Evolutionary conservation across 768 basidiomycete genomes (phyloP).

Genomic region (Amanita rimosa): DNA sequence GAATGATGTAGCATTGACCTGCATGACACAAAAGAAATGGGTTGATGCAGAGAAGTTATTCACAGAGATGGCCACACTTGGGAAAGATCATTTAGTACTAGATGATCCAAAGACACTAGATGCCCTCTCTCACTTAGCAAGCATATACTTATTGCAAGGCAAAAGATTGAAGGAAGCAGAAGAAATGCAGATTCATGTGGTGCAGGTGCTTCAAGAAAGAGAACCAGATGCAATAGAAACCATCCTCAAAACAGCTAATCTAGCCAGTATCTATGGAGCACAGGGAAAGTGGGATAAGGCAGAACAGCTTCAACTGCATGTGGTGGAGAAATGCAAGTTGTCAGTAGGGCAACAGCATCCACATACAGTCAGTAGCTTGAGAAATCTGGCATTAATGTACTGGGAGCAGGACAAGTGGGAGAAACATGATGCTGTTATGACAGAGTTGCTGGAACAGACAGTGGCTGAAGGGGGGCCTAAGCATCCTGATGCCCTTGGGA

Average conservation of each 20-base stretch:
- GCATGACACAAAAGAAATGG: background rate
- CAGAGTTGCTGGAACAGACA: background rate
- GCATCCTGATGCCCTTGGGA: constrained; percentile 4
- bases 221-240: background rate
- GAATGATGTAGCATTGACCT: background rate
- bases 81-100: background rate
- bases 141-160: background rate
- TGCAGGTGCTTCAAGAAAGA: background rate
- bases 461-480: background rate
- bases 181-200: background rate
- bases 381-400: background rate
- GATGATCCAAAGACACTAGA: background rate
- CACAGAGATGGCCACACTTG: background rate
- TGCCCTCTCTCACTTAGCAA: background rate
- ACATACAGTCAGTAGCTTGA: background rate
- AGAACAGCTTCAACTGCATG: background rate
- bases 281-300: background rate
- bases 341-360: background rate
- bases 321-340: background rate
- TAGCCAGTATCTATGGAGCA: background rate
- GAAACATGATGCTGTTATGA: background rate
- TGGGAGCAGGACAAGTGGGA: background rate
- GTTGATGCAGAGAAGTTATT: background rate
- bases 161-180: background rate
- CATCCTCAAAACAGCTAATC: background rate